phyloP scores from a whole-genome alignment of 139 green algal genomes.

The Chlamydomonas eustigma region DNA sequence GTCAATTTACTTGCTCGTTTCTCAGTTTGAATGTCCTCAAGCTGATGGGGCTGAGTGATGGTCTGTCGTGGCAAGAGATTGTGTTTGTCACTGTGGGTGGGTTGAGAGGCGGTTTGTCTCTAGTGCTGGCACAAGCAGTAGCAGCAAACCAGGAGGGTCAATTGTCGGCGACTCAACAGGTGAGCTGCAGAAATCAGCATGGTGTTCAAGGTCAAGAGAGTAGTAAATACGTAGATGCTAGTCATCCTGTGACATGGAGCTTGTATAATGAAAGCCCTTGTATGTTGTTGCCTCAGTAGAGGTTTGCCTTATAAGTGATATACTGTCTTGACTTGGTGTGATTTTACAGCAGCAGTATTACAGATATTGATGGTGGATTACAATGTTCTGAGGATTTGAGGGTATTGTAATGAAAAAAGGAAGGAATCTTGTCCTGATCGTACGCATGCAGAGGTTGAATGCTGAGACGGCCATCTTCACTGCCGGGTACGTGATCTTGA shows the following conservation, averaged over 20 bases:
- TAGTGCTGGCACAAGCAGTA: conserved; percentile 61
- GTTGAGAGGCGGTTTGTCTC: conserved; percentile 71
- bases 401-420: too few relatives aligned
- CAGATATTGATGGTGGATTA: too few relatives aligned
- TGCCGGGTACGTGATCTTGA: conserved; percentile 75
- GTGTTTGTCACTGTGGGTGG: conserved; percentile 57
- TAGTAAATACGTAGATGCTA: too few relatives aligned
- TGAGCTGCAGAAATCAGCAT: too few relatives aligned
- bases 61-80: conserved; percentile 39
- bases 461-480: conserved; percentile 66
- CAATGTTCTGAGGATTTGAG: too few relatives aligned
- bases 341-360: too few relatives aligned
- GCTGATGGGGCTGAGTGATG: conserved; percentile 13
- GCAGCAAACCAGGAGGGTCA: conserved; percentile 1
- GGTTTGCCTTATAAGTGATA: too few relatives aligned
- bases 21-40: conserved; percentile 28
- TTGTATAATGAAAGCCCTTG: too few relatives aligned
- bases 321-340: too few relatives aligned
- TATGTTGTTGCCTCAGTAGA: too few relatives aligned
- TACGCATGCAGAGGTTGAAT: conserved; percentile 32
- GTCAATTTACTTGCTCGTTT: not conserved
- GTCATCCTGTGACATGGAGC: too few relatives aligned
- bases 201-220: too few relatives aligned
- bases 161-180: not conserved
- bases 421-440: not conserved